Conservation (phyloP, 2,329 filamentous ascomycete genomes). For the Ascochyta viciae-villosae region DNA sequence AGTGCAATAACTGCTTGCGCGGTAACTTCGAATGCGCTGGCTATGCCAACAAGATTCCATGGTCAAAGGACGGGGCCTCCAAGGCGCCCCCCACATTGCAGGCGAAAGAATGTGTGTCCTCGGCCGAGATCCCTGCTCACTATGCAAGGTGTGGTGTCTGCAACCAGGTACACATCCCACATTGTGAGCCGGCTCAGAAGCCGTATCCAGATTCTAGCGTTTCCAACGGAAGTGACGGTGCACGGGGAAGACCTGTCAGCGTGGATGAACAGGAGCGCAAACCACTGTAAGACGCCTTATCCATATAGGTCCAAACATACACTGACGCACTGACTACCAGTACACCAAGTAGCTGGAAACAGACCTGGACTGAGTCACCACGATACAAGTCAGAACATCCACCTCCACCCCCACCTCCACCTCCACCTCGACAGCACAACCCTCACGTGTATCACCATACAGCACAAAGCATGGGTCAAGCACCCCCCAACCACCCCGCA, state of each 20-base stretch:
- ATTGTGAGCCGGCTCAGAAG: slow-evolving; percentile 32
- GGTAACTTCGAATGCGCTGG: slow-evolving; percentile 92
- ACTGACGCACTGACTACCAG: slow-evolving; percentile 6
- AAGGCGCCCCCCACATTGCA: slow-evolving; percentile 70
- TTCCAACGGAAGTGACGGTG: slow-evolving; percentile 47
- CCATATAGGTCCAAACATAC: background rate
- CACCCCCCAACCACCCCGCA: slow-evolving; percentile 26
- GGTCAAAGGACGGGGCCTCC: slow-evolving; percentile 77
- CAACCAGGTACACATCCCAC: slow-evolving; percentile 37
- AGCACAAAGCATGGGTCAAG: slow-evolving; percentile 33
- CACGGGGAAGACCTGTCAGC: slow-evolving; percentile 55
- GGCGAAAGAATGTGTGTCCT: slow-evolving; percentile 71
- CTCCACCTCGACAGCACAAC: slow-evolving; percentile 34
- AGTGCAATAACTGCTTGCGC: slow-evolving; percentile 91
- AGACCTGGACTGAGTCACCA: slow-evolving; percentile 9
- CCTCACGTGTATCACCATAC: slow-evolving; percentile 42
- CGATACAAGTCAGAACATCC: slow-evolving; percentile 15
- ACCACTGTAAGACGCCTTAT: slow-evolving; percentile 15
- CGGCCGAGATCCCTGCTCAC: slow-evolving; percentile 25
- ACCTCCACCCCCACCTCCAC: slow-evolving; percentile 19
- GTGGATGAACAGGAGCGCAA: slow-evolving; percentile 54
- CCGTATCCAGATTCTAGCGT: slow-evolving; percentile 35
- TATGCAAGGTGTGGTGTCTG: slow-evolving; percentile 30
- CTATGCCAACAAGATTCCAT: slow-evolving; percentile 80
- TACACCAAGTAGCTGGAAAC: slow-evolving; percentile 7